Conservation (phyloP, 768 basidiomycete genomes). For the Suillus placidus region DNA sequence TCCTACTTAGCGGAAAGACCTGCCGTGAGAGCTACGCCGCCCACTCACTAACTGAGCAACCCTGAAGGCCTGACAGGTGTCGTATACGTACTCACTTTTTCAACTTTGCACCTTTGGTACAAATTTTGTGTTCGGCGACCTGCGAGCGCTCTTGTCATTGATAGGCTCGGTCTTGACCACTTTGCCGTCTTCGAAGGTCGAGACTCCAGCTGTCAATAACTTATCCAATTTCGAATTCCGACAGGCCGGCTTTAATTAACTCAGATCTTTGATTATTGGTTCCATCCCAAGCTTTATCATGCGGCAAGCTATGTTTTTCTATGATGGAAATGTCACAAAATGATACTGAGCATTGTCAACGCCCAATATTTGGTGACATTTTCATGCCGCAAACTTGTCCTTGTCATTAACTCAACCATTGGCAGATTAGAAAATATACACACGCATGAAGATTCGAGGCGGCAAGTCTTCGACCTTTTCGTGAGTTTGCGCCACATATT, state of each 20-base stretch:
- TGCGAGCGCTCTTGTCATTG: neutral
- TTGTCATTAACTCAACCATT: neutral
- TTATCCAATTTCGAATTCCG: slow-evolving; percentile 2
- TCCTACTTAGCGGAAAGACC: neutral
- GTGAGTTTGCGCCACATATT: neutral
- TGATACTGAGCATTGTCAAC: too few species aligned
- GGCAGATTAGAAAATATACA: neutral
- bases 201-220: neutral
- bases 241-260: neutral
- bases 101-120: neutral
- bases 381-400: too few species aligned
- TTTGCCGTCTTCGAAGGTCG: slow-evolving; percentile 5
- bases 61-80: neutral
- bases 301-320: slow-evolving; percentile 6
- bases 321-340: neutral
- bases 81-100: neutral
- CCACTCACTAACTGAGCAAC: neutral
- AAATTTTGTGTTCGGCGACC: neutral
- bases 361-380: too few species aligned
- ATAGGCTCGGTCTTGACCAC: neutral
- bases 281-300: neutral
- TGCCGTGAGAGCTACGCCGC: neutral
- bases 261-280: slow-evolving; percentile 6
- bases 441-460: neutral
- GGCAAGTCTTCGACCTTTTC: neutral